Conservation (phyloP, 2,329 filamentous ascomycete species). For the Madurella fahalii region DNA sequence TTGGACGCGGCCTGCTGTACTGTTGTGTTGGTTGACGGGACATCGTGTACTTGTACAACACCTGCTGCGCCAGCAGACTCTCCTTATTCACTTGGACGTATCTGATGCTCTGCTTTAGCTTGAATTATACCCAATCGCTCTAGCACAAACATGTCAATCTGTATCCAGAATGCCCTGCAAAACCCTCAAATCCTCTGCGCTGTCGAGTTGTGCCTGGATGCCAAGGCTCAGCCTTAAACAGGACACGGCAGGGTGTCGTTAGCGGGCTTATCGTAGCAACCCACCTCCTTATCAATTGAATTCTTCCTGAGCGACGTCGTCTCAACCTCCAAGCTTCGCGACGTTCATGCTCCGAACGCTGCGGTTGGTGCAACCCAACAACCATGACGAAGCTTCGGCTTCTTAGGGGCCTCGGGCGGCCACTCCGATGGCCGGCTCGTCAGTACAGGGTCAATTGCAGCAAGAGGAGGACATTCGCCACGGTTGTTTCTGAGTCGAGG, state of each 20-base stretch:
- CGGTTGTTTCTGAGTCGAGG: slow-evolving; percentile 19
- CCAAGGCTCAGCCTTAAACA: too few species aligned
- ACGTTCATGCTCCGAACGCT: not conserved
- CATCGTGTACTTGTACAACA: not conserved
- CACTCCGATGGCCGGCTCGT: slow-evolving; percentile 10
- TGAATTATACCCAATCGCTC: too few species aligned
- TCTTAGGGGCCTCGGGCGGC: slow-evolving; percentile 20
- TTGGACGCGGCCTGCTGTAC: not conserved
- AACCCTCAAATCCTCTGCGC: too few species aligned
- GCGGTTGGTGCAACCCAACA: not conserved
- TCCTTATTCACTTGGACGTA: too few species aligned
- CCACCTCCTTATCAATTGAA: not conserved
- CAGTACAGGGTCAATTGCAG: not conserved
- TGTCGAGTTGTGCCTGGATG: too few species aligned
- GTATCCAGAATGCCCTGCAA: too few species aligned
- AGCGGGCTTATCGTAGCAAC: not conserved
- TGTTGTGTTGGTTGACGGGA: not conserved
- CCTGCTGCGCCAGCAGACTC: too few species aligned
- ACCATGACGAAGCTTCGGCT: slow-evolving; percentile 24
- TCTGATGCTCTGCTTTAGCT: too few species aligned
- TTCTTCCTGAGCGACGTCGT: not conserved
- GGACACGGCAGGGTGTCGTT: not conserved
- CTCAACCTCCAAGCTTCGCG: not conserved
- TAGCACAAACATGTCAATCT: too few species aligned
- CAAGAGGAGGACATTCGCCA: slow-evolving; percentile 22